Conservation (phyloP, 1,284 basidiomycete species). For the Flammula alnicola region DNA sequence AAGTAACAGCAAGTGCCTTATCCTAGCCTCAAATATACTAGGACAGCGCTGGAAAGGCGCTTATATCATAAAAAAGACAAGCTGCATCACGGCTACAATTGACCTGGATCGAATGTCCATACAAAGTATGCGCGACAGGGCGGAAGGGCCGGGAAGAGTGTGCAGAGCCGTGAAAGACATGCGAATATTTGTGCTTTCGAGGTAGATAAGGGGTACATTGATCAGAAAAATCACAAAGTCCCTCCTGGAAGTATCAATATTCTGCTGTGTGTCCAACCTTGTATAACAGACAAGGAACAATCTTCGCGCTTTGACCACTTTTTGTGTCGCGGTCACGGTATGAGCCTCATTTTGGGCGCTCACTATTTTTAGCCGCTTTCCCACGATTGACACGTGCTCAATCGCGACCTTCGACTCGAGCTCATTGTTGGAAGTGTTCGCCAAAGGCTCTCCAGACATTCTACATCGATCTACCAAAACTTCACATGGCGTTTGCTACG, state of each 20-base stretch:
- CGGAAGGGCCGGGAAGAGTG: not conserved
- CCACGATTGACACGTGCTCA: conserved; percentile 13
- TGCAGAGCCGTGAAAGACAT: conserved; percentile 9
- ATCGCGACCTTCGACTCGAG: conserved; percentile 9
- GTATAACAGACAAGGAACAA: not conserved
- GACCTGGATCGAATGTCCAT: not conserved
- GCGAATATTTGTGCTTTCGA: conserved; percentile 2
- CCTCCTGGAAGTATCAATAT: too few species aligned
- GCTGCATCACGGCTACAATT: not conserved
- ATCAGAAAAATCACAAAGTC: too few species aligned
- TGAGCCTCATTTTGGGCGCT: too few species aligned
- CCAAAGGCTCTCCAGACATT: not conserved
- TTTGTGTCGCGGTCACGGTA: too few species aligned
- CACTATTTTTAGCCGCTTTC: conserved; percentile 13
- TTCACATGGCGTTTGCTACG: conserved; percentile 29
- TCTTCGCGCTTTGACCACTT: not conserved
- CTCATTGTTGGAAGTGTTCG: not conserved
- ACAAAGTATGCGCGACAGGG: not conserved
- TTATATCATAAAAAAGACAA: not conserved
- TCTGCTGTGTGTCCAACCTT: not conserved
- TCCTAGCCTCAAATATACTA: conserved; percentile 1
- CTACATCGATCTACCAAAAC: not conserved
- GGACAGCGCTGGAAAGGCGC: conserved; percentile 1
- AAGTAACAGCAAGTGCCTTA: conserved; percentile 6
- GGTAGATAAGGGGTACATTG: too few species aligned